Conservation (phyloP, 164 flowering plant genomes). For the Chimonanthus praecox region DNA sequence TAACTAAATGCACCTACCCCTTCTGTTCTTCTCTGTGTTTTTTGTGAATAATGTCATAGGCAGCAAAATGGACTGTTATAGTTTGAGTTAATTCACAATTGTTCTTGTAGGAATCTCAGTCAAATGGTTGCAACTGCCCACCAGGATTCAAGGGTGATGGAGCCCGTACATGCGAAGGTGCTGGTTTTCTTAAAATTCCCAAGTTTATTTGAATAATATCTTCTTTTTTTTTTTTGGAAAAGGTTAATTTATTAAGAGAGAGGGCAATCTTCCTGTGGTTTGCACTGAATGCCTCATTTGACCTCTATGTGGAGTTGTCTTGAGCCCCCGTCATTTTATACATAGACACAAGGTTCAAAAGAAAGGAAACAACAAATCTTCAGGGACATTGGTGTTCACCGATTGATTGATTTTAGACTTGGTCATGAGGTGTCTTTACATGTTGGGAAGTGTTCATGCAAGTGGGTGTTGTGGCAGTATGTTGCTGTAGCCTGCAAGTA, state of each 20-base stretch:
- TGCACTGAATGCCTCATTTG: background rate
- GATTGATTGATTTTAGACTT: no score
- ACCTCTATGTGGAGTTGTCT: background rate
- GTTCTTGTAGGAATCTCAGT: slow-evolving; percentile 51
- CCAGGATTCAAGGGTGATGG: slow-evolving; percentile 95
- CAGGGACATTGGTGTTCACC: background rate
- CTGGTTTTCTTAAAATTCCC: background rate
- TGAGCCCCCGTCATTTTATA: background rate
- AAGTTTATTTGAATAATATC: background rate
- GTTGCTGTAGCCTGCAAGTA: no score
- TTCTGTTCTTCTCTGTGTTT: background rate
- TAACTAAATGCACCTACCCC: slow-evolving; percentile 17
- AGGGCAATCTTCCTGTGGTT: background rate
- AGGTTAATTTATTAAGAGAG: no score
- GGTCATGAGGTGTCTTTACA: no score
- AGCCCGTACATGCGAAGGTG: slow-evolving; percentile 76
- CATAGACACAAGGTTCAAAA: background rate
- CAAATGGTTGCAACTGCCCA: slow-evolving; percentile 82
- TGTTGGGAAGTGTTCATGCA: no score
- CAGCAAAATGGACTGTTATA: background rate
- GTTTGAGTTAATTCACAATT: background rate
- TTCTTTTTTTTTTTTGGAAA: no score
- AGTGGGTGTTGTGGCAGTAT: no score
- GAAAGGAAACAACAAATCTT: background rate
- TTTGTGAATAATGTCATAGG: background rate